Evolutionary conservation across 176 grass and related monocot genomes (phyloP).

Genomic region (Oryza nivara): DNA sequence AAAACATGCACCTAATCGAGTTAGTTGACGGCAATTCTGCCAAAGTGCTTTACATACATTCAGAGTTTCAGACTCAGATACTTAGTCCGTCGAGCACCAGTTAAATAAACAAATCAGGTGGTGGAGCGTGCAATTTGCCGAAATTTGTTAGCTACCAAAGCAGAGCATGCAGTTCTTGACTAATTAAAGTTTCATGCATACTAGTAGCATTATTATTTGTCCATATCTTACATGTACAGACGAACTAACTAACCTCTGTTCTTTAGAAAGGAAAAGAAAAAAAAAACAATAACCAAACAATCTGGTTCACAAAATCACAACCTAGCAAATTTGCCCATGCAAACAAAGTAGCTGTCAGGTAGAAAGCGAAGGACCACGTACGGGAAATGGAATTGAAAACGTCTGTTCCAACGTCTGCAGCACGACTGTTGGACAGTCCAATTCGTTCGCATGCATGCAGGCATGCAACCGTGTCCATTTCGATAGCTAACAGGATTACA

Average conservation of each 20-base stretch:
- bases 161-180: background rate
- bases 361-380: background rate
- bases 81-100: no score
- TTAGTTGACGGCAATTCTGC: background rate
- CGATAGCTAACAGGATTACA: background rate
- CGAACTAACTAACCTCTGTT: background rate
- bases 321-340: background rate
- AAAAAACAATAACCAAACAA: background rate
- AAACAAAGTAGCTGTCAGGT: background rate
- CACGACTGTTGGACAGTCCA: slow-evolving; percentile 34
- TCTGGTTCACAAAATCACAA: background rate
- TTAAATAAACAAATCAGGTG: background rate
- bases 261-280: background rate
- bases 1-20: background rate
- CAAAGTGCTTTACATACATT: background rate
- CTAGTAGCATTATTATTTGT: background rate
- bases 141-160: background rate
- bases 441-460: slow-evolving; percentile 8
- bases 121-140: background rate
- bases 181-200: background rate
- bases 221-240: background rate
- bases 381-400: background rate
- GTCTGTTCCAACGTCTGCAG: slow-evolving; percentile 44
- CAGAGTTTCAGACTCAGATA: background rate
- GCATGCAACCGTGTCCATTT: background rate